These are phyloP conservation scores for Hyaloperonospora brassicae DNA, from an alignment of 352 stramenopile species.

Conservation along the genomic window DNA sequence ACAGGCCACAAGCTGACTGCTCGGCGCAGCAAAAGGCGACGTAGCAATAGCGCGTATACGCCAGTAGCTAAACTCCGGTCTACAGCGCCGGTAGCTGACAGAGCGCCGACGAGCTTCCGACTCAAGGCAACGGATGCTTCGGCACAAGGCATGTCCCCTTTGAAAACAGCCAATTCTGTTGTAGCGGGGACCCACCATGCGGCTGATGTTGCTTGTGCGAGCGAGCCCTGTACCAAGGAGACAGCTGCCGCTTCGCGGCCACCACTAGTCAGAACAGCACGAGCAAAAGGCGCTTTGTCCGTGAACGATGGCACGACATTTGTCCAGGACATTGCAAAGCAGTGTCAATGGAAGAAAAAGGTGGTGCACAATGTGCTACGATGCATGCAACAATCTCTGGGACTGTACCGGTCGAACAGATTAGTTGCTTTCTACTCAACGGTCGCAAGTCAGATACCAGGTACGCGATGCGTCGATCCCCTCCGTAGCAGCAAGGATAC, in stretches of 20 bases:
- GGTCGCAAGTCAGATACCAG: constrained; percentile 30
- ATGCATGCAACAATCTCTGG: constrained; percentile 32
- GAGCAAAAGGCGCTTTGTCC: background rate
- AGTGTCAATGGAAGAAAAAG: constrained; percentile 25
- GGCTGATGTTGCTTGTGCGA: background rate
- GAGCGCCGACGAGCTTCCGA: too few relatives aligned
- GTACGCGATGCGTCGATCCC: constrained; percentile 13
- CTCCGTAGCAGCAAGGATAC: background rate
- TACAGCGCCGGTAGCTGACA: too few relatives aligned
- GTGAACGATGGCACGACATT: constrained; percentile 8
- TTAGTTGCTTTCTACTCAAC: constrained; percentile 32
- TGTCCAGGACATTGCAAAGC: too few relatives aligned
- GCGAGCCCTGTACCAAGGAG: constrained; percentile 2
- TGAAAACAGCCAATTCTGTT: too few relatives aligned
- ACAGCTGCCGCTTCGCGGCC: background rate
- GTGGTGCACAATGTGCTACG: constrained; percentile 26
- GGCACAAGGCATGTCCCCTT: too few relatives aligned
- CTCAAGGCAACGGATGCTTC: too few relatives aligned
- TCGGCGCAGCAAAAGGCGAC: constrained; percentile 19
- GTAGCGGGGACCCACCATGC: too few relatives aligned
- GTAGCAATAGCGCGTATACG: constrained; percentile 17
- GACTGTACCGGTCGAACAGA: constrained; percentile 35
- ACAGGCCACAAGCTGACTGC: constrained; percentile 13
- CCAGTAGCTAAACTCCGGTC: constrained; percentile 16
- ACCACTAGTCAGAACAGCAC: background rate